Base-by-base conservation (phyloP, 371 early-diverging fungal species). In the Cokeromyces recurvatus region DNA sequence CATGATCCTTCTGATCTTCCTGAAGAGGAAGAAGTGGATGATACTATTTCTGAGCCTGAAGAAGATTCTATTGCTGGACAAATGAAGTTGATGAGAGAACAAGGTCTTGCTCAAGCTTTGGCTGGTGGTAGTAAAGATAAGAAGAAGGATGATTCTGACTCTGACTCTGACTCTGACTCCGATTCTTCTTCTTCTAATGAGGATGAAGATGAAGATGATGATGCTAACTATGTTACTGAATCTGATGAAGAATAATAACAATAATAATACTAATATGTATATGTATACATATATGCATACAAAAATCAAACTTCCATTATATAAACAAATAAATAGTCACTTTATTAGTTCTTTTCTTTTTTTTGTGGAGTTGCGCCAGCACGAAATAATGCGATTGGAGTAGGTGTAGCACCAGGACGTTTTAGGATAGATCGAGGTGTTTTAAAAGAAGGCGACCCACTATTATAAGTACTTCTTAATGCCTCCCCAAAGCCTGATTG, bases 21-120 rank as follows among this genome's bases (percentile, higher is more conserved):
- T 21, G 77, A 79, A 12, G 80, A 83, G 46, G 73, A 79, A 1
- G 89, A 88, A 36, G 67, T 86, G 1, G 94, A 94, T 38, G 96
- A 95, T 53, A 90, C 90, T 46, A 96, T 96, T 51, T 92, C 94
- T 15, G 97, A 96, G 53, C 95, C 96, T 27, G 97, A 94, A 46
- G 94, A 93, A 46, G 93, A 93, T 64, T 88, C 91, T 24, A 81
- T 96, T 60, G 96, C 95, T 23, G 94, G 92, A 6, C 95, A 91
- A 64, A 89, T 92, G 89, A 86, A 85, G 38, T 61, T 86, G 66
- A 78, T 89, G 79, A 79, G 89, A 34, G 83, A 82, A 52, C 89
- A 89, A 71, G 84, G 86, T 24, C 38, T 80, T 48, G 73, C 78
- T 15, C 69, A 74, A 32, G 84, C 78, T 8, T 70, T 79, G 19